phyloP scores from a whole-genome alignment of 148 eudicot genomes.

The Tetragonia tetragonoides region DNA sequence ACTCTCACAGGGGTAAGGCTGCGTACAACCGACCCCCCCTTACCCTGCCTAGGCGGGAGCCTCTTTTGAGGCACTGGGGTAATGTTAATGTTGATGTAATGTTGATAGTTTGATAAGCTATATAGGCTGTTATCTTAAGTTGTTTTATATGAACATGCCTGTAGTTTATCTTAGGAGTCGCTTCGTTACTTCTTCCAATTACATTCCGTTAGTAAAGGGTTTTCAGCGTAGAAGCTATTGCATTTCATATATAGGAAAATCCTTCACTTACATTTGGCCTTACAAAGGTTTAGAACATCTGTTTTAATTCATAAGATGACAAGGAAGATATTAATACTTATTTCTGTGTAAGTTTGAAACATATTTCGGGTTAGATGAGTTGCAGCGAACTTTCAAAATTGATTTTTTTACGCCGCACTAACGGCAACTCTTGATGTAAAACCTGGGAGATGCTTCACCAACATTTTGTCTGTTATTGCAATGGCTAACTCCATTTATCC shows the following conservation, averaged over 20 bases:
- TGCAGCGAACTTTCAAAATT: neutral
- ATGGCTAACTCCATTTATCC: neutral
- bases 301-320: neutral
- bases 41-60: too few relatives aligned
- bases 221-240: neutral
- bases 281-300: neutral
- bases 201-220: neutral
- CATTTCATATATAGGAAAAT: neutral
- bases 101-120: too few relatives aligned
- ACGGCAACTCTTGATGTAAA: neutral
- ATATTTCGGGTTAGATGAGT: too few relatives aligned
- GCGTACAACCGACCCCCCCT: too few relatives aligned
- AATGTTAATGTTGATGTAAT: too few relatives aligned
- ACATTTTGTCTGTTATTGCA: neutral
- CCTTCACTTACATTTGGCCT: neutral
- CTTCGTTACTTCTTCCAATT: neutral
- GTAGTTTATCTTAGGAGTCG: neutral
- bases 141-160: neutral
- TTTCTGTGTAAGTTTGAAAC: neutral
- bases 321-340: neutral
- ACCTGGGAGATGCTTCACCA: neutral
- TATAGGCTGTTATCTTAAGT: too few relatives aligned
- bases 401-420: neutral
- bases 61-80: too few relatives aligned
- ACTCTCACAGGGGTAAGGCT: too few relatives aligned